Base-by-base conservation (phyloP, 805 yeast genomes). In the Lachancea fermentati region DNA sequence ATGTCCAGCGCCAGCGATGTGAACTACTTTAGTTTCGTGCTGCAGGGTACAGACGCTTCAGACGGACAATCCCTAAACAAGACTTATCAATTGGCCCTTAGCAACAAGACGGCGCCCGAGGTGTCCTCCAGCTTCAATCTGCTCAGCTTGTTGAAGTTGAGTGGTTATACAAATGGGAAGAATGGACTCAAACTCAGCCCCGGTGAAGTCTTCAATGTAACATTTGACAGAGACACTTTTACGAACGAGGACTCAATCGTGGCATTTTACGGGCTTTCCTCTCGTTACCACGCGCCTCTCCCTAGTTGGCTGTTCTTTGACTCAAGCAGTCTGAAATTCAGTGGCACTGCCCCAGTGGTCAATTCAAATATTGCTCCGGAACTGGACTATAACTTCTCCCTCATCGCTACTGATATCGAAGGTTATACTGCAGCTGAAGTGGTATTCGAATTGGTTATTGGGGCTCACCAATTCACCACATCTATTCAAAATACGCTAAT, bases 351-450 rank as follows among this genome's bases (percentile, higher is more conserved):
- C 1, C 98, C 98, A 8, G 69, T 82, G 5, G 85, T 85, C 24
- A 82, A 85, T 50, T 85, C 96, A 2, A 71, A 75, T 13, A 82
- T 87, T 50, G 98, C 98, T 1, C 97, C 97, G 8, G 85, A 95
- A 30, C 69, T 76, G 48, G 66, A 69, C 31, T 93, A 77, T 58
- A 72, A 75, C 13, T 78, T 91, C 49, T 70, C 78, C 32, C 72
- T 89, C 50, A 78, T 88, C 42, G 96, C 89, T 1, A 69, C 95
- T 1, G 96, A 88, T 54, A 76, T 78, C 53, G 62, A 63, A 18
- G 96, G 94, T 1, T 88, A 60, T 57, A 67, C 93, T 1, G 88
- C 85, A 13, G 80, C 79, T 3, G 78, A 72, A 48, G 80, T 84
- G 2, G 64, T 73, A 22, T 93, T 93, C 65, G 70, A 76, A 44